Conservation (phyloP, 2,329 filamentous ascomycete genomes). For the Ophiostoma piceae region DNA sequence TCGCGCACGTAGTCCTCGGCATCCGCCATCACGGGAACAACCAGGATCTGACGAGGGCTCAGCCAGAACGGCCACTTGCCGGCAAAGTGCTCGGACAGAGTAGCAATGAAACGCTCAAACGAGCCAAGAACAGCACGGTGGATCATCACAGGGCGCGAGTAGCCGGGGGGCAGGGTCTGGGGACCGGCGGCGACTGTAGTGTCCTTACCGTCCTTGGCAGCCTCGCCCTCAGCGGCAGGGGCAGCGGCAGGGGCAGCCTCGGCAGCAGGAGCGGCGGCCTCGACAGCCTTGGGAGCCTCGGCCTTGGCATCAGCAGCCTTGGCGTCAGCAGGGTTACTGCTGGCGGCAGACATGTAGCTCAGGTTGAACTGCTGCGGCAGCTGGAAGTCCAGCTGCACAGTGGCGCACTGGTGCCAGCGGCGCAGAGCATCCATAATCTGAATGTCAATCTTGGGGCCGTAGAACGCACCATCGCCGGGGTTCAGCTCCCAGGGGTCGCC, state of each 20-base stretch:
- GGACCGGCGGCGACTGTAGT: conserved; percentile 29
- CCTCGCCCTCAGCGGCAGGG: conserved; percentile 29
- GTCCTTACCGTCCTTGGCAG: conserved; percentile 36
- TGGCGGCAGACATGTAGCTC: conserved; percentile 32
- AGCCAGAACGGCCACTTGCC: conserved; percentile 91
- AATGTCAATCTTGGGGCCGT: conserved; percentile 97
- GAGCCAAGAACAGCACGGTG: conserved; percentile 77
- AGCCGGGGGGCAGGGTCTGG: conserved; percentile 60
- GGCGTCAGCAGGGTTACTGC: conserved; percentile 19
- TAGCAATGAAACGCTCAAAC: conserved; percentile 60
- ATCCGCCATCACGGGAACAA: conserved; percentile 70
- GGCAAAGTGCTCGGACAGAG: conserved; percentile 76
- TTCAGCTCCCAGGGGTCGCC: conserved; percentile 78
- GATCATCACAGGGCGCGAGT: conserved; percentile 78
- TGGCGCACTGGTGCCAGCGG: conserved; percentile 76
- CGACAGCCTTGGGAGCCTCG: conserved; percentile 30
- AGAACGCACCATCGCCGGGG: conserved; percentile 93
- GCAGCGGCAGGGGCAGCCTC: conserved; percentile 48
- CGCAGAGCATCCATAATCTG: conserved; percentile 83
- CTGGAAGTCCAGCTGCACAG: conserved; percentile 91
- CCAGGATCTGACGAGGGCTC: conserved; percentile 72
- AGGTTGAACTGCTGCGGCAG: conserved; percentile 29
- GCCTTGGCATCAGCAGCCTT: conserved; percentile 10
- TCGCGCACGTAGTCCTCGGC: conserved; percentile 70
- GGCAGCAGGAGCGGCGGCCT: conserved; percentile 30